Percentiles rank a stretch among this genome's conserved stretches.
These are phyloP conservation scores for Vaccinium vitisidaea DNA, from an alignment of 148 eudicot genomes.

Conservation along the genomic window DNA sequence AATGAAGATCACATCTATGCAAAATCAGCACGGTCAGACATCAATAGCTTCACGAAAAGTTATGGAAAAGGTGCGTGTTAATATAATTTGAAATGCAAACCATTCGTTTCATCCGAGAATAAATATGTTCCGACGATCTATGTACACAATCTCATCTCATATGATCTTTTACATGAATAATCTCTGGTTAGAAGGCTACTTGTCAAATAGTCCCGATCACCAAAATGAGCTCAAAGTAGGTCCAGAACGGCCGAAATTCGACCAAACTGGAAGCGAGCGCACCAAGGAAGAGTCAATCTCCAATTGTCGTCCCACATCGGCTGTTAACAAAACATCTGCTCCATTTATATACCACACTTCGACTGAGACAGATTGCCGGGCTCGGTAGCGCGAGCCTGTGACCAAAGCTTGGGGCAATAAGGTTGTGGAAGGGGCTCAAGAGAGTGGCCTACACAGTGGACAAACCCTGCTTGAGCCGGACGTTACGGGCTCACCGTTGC, in stretches of 20 bases:
- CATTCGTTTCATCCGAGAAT: neutral
- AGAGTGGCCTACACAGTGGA: neutral
- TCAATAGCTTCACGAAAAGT: neutral
- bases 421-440: neutral
- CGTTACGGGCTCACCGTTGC: neutral
- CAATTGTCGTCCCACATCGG: neutral
- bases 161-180: no score
- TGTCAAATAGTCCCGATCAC: neutral
- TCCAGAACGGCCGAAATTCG: neutral
- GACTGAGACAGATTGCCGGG: neutral
- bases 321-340: neutral
- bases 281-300: neutral
- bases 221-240: neutral
- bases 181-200: no score
- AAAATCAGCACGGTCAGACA: neutral
- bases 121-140: neutral
- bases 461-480: neutral
- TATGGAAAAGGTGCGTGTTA: neutral
- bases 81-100: neutral
- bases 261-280: neutral
- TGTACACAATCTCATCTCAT: no score
- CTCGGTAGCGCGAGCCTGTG: neutral
- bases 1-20: neutral
- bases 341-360: neutral
- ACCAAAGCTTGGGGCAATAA: conserved; percentile 2